Base-by-base conservation (phyloP, 306 rosid genomes). In the Vigna hirtella region DNA sequence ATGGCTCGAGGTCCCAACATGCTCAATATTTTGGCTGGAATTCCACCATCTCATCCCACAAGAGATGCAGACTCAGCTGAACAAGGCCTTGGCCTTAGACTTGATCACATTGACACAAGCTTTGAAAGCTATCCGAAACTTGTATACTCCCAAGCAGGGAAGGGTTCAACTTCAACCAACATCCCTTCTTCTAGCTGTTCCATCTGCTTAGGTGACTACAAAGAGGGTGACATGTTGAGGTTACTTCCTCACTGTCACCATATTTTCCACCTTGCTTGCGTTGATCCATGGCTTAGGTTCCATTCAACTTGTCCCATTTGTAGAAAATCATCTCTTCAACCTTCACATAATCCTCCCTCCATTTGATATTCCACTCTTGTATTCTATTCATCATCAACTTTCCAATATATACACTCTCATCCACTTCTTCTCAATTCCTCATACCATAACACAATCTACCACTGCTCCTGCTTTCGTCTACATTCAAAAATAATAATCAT, bases 271-370 rank as follows among this genome's bases (percentile, higher is more conserved):
- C 77, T 49, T 16, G 34, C 15, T 18, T 88, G 89, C 53, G 79
- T 88, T 71, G 84, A 88, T 77, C 89, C 84, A 10, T 88, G 91
- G 89, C 86, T 86, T 3, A 79, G 62, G 78, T 22, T 72, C 4
- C 87, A 84, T 4, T 73, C 87, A 4, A 83, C 88, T 2, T 88
- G 91, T 26, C 91, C 91, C n/a, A 68, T 86, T 2, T 86, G 89
- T 71, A 64, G 89, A 82, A 79, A 75, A 62, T 75, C 89, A 0
- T 72, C 79, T 0, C 12, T 32, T 55, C 74, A 74, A 14, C 36
- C 70, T 70, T 63, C 9, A 0, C 42, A 20, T 63, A 38, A 1
- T 34, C 38, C 38, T 36, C 9, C 42, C 42, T 36, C 42, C 42
- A 36, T 52, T 45, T 40, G 47, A 34, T 34, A 34, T 34, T 30